Conservation (phyloP, 1,139 yeast genomes). For the Yamadazyma oceani region DNA sequence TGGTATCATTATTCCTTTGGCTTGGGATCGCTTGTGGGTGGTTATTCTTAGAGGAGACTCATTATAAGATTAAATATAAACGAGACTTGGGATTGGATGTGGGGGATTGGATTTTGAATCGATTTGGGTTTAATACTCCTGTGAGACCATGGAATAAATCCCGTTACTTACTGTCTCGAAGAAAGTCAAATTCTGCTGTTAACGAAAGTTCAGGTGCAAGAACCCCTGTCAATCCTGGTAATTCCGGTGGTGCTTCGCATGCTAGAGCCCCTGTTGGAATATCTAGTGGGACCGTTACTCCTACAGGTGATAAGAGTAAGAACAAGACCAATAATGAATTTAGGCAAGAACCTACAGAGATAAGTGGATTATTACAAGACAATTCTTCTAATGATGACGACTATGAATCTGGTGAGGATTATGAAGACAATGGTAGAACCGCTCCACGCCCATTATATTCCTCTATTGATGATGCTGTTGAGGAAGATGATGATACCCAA, state of each 20-base stretch:
- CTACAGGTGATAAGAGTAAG: not conserved
- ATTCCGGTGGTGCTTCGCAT: not conserved
- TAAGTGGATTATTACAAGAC: constrained; percentile 4
- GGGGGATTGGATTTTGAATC: constrained; percentile 45
- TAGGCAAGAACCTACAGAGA: not conserved
- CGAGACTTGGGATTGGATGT: constrained; percentile 53
- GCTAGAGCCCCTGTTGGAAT: not conserved
- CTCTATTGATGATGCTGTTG: constrained; percentile 9
- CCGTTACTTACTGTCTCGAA: not conserved
- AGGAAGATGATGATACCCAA: constrained; percentile 8
- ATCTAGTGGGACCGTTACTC: not conserved
- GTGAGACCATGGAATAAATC: constrained; percentile 14
- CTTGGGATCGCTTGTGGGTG: constrained; percentile 41
- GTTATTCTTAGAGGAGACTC: constrained; percentile 64
- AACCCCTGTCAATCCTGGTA: no score
- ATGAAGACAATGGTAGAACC: not conserved
- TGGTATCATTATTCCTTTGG: constrained; percentile 46
- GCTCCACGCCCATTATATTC: constrained; percentile 16
- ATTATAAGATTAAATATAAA: constrained; percentile 38
- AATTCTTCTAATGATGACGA: constrained; percentile 4
- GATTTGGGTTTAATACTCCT: constrained; percentile 28
- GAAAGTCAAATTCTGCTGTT: constrained; percentile 1
- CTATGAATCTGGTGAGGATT: constrained; percentile 7
- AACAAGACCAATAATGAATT: not conserved
- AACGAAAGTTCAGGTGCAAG: no score